Percentiles rank a stretch among this genome's conserved stretches.
phyloP scores from a whole-genome alignment of 1,284 basidiomycete species.

The Leccinum ponderosum region DNA sequence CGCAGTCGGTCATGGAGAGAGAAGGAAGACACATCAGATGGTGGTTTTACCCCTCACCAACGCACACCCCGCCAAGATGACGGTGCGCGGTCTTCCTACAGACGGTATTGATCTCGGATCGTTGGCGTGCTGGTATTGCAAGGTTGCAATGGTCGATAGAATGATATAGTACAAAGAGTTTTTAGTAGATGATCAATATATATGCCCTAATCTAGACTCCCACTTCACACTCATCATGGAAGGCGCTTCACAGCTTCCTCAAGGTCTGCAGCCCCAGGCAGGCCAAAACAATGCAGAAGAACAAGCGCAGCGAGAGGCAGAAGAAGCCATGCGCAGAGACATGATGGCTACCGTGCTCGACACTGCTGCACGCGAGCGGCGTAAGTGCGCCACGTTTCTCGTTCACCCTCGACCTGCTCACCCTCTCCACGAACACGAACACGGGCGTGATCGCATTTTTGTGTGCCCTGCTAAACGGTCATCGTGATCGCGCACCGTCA shows the following conservation, averaged over 20 bases:
- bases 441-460: neutral
- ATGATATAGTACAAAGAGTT: conserved; percentile 11
- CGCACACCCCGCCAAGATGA: conserved; percentile 1
- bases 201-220: conserved; percentile 8
- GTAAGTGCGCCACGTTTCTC: conserved; percentile 53
- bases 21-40: neutral
- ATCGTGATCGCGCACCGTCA: neutral
- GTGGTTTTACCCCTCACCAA: neutral
- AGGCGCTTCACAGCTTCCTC: conserved; percentile 27
- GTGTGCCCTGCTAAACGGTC: neutral
- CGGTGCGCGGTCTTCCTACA: conserved; percentile 5
- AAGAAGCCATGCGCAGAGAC: conserved; percentile 77
- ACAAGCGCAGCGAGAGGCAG: conserved; percentile 57
- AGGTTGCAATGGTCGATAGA: conserved; percentile 1
- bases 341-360: conserved; percentile 91
- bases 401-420: conserved; percentile 1
- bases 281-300: conserved; percentile 45
- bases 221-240: conserved; percentile 19
- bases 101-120: conserved; percentile 10
- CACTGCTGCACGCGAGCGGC: conserved; percentile 82
- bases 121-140: conserved; percentile 1
- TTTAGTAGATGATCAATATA: neutral
- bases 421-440: neutral
- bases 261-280: conserved; percentile 29
- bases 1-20: neutral